Base-by-base conservation (phyloP, 768 basidiomycete genomes). In the Plicaturopsis crispa region DNA sequence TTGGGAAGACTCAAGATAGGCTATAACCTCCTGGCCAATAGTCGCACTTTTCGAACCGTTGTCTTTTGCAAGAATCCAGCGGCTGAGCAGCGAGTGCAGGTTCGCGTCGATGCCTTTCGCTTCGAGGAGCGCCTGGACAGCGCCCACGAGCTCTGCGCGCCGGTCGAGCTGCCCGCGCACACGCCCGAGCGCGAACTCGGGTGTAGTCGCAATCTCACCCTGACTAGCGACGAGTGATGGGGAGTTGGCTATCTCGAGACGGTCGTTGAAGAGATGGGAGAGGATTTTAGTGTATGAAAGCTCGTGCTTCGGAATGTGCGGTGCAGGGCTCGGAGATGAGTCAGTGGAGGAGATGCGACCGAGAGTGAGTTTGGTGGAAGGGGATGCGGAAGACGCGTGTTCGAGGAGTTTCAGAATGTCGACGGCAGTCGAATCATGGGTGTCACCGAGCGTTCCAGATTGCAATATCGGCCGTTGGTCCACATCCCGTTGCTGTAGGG, bases 181-280 rank as follows among this genome's bases (percentile, higher is more conserved):
- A 32, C 91, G 84, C 10, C 96, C 94, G 24, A 98, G 73, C 1
- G 96, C 94, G 53, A 83, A 97, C 55, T 97, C 90, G 2, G 94
- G 96, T n/a, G 74, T 83, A 7, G 92, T 94, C 13, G 90, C 88
- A 32, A 79, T 58, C 32, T 72, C 63, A 8, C 90, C 91, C 41
- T 84, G 74, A 11, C 78, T 59, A 7, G 73, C 54, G 36, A 90
- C 78, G 13, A 84, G 70, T 31, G 73, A 65, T 0, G 90, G 92
- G 3, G 84, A 79, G 60, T 99, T 98, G 51, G 81, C 70, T 42
- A 99, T 72, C 44, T 92, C 82, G 1, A 98, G 66, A 2, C 87
- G 75, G 6, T 80, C 75, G 30, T 65, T 69, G 55, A 97, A 93
- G 23, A 96, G 66, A 40, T 88, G 83, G 5, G 70, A 59, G 39